Base-by-base conservation (phyloP, 179 eudicot species). In the Amaranthus tricolor region DNA sequence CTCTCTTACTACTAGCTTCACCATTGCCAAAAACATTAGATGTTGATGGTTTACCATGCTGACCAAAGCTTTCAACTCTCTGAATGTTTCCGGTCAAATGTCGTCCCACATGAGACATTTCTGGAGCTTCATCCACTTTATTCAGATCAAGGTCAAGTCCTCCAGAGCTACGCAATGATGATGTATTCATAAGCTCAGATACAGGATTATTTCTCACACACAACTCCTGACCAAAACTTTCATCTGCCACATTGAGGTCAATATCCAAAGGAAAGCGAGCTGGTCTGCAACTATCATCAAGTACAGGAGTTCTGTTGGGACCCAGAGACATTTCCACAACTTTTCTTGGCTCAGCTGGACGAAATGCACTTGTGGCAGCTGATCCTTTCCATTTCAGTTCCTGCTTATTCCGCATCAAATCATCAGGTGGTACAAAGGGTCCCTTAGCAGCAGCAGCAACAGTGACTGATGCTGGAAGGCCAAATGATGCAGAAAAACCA, bases 201-300 rank as follows among this genome's bases (percentile, higher is more conserved):
- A 60, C 20, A 63, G 73, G 62, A 77, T 58, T 19, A 31, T 54
- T 62, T 60, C 53, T 24, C 49, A 56, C 45, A 62, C 48, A 52
- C 48, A 20, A 68, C 48, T 81, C 84, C 14, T 50, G 65, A 71
- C 43, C 69, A 65, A 62, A 83, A 76, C 85, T 85, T 72, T 92
- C 89, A 78, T 94, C 97, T 13, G 97, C 85, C 67, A 93, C 90
- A 87, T 78, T 83, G 20, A 80, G 84, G 76, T 89, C 94, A 79
- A 89, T 71, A 71, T 89, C 94, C 68, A 88, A 81, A 9, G 71
- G 63, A 52, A 78, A 79, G 14, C 88, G 86, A 11, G 73, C 81
- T 49, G 74, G 85, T 80, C 78, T 86, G 70, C 58, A 63, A 44
- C 77, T 69, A 63, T 71, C 68, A 73, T 84, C 86, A 62, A 77